Evolutionary conservation across 179 eudicot species (phyloP).

Genomic region (Vitellaria paradoxa): DNA sequence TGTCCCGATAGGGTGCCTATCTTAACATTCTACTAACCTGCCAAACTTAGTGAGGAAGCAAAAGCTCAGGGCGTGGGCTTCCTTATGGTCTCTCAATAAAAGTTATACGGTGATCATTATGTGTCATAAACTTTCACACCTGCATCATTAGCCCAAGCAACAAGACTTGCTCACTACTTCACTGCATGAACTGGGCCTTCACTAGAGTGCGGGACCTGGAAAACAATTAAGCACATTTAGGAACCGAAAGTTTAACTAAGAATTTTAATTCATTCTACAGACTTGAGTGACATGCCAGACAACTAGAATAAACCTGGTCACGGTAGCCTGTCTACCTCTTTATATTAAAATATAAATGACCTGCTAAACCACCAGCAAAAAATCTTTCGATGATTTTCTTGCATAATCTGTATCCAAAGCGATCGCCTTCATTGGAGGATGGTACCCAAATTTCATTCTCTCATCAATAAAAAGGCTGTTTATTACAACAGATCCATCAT

Average conservation of each 20-base stretch:
- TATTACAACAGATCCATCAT: conserved; percentile 90
- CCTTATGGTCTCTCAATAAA: conserved; percentile 92
- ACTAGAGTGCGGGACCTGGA: conserved; percentile 89
- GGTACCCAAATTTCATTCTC: conserved; percentile 81
- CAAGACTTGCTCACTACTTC: conserved; percentile 79
- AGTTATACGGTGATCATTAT: conserved; percentile 76
- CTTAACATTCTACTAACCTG: conserved; percentile 53
- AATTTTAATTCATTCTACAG: neutral
- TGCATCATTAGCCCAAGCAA: conserved; percentile 97
- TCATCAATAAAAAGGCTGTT: conserved; percentile 86
- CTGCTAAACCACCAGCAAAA: conserved; percentile 96
- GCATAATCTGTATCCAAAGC: conserved; percentile 93
- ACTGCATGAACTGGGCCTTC: conserved; percentile 98
- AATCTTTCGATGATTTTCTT: conserved; percentile 75
- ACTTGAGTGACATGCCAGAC: conserved; percentile 8
- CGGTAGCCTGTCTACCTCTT: conserved; percentile 91
- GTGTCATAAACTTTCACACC: conserved; percentile 95
- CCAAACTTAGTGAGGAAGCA: conserved; percentile 97
- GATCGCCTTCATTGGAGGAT: conserved; percentile 93
- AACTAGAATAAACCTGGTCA: conserved; percentile 63
- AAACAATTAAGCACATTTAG: neutral
- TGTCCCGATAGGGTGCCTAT: neutral
- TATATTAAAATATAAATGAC: conserved; percentile 67
- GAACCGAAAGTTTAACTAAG: neutral
- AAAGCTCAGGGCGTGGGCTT: conserved; percentile 90